Conservation (phyloP, 2,329 filamentous ascomycete species). For the Verticillium longisporum region DNA sequence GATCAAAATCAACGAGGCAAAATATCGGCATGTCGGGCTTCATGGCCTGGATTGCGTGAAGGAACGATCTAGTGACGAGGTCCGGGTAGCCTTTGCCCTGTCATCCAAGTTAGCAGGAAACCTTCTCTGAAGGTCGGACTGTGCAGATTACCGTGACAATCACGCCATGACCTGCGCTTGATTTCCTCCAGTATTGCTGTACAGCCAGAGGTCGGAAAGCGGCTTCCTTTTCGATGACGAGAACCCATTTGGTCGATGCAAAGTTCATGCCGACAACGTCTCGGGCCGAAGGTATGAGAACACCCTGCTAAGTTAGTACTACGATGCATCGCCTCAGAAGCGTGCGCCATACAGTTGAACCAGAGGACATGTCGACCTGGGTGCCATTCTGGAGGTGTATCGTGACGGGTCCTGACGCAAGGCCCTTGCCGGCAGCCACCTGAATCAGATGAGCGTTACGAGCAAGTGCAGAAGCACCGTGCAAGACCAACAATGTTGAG, state of each 20-base stretch:
- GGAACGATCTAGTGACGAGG: slow-evolving; percentile 59
- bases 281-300: slow-evolving; percentile 49
- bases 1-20: slow-evolving; percentile 67
- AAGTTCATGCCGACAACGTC: slow-evolving; percentile 44
- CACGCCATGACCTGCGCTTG: background rate
- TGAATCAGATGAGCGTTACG: slow-evolving; percentile 21
- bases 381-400: slow-evolving; percentile 30
- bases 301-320: slow-evolving; percentile 35
- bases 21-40: slow-evolving; percentile 49
- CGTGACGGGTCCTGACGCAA: slow-evolving; percentile 53
- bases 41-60: slow-evolving; percentile 43
- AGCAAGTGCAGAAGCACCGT: background rate
- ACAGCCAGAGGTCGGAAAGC: background rate
- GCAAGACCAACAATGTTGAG: slow-evolving; percentile 59
- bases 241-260: slow-evolving; percentile 50
- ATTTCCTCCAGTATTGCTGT: background rate
- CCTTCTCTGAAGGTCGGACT: background rate
- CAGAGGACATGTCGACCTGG: slow-evolving; percentile 16
- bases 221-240: slow-evolving; percentile 71
- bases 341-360: slow-evolving; percentile 19
- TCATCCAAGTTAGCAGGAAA: background rate
- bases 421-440: slow-evolving; percentile 68
- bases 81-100: slow-evolving; percentile 82
- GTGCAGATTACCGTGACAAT: background rate
- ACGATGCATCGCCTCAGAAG: background rate